Evolutionary conservation across 148 eudicot species (phyloP).

Genomic region (Gaultheria prostrata): DNA sequence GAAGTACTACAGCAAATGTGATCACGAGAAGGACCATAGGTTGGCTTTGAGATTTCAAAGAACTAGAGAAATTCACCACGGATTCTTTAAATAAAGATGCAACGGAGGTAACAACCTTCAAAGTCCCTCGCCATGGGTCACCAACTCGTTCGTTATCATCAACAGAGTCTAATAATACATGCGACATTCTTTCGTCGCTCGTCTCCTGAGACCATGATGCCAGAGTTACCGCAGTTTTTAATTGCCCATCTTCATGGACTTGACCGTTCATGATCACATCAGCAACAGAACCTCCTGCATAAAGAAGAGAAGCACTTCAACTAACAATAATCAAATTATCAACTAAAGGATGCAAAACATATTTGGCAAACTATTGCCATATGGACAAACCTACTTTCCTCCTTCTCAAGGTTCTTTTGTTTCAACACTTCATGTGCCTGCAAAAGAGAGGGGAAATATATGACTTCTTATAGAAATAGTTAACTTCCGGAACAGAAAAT

Average conservation of each 20-base stretch:
- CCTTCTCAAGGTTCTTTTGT: conserved; percentile 64
- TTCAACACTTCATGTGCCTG: conserved; percentile 80
- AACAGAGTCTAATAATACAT: conserved; percentile 22
- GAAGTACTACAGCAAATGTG: conserved; percentile 45
- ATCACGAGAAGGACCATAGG: conserved; percentile 34
- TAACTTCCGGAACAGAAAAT: conserved; percentile 16
- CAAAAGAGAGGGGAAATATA: conserved; percentile 20
- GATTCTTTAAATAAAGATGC: conserved; percentile 40
- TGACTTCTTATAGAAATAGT: conserved; percentile 14
- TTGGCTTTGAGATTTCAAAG: conserved; percentile 36
- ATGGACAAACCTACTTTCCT: conserved; percentile 43
- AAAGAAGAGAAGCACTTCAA: not conserved
- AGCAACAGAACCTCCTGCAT: conserved; percentile 26
- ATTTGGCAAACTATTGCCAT: not conserved
- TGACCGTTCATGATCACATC: conserved; percentile 28
- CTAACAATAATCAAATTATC: not conserved
- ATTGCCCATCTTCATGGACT: conserved; percentile 30
- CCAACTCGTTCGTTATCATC: conserved; percentile 28
- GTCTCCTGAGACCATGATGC: conserved; percentile 21
- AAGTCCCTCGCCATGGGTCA: conserved; percentile 23
- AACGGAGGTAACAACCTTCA: conserved; percentile 26
- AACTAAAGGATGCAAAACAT: conserved; percentile 6
- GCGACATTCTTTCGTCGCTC: conserved; percentile 26
- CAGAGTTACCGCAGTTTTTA: conserved; percentile 25
- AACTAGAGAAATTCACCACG: conserved; percentile 30